Percentiles rank a stretch among this genome's conserved stretches.
These are phyloP conservation scores for Bauhinia variegata DNA, from an alignment of 306 rosid genomes.

Conservation along the genomic window DNA sequence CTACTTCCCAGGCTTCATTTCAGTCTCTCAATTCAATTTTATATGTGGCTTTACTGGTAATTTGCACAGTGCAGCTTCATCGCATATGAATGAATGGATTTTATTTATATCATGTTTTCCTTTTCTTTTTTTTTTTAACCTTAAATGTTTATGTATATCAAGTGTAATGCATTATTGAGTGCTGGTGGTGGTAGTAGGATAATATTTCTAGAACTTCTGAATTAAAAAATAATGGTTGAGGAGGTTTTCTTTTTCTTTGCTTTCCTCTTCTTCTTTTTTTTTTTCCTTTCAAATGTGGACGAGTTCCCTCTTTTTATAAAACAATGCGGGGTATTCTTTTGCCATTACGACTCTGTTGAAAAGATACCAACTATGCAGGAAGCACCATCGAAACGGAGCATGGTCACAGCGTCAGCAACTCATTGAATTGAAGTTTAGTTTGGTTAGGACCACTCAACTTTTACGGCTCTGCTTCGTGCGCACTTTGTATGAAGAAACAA, in stretches of 20 bases:
- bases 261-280: too few relatives aligned
- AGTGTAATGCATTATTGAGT: conserved; percentile 6
- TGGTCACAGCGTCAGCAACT: conserved; percentile 19
- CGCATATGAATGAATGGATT: conserved; percentile 41
- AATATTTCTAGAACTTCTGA: conserved; percentile 22
- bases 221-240: conserved; percentile 19
- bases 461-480: conserved; percentile 29
- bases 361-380: neutral
- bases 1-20: conserved; percentile 41
- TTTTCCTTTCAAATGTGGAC: too few relatives aligned
- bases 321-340: too few relatives aligned
- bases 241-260: neutral
- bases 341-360: neutral
- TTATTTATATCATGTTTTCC: conserved; percentile 21
- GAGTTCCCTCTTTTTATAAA: too few relatives aligned
- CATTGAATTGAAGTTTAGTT: conserved; percentile 18
- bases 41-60: conserved; percentile 20
- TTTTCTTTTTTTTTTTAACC: neutral
- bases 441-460: conserved; percentile 39
- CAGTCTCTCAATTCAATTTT: conserved; percentile 32
- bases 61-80: conserved; percentile 43
- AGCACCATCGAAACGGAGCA: neutral
- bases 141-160: neutral
- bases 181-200: conserved; percentile 5
- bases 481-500: conserved; percentile 34